A percentile compares a stretch with the other conserved stretches of the same genome.
phyloP scores from a whole-genome alignment of 176 grass and related monocot genomes.

The Oryza nivara region DNA sequence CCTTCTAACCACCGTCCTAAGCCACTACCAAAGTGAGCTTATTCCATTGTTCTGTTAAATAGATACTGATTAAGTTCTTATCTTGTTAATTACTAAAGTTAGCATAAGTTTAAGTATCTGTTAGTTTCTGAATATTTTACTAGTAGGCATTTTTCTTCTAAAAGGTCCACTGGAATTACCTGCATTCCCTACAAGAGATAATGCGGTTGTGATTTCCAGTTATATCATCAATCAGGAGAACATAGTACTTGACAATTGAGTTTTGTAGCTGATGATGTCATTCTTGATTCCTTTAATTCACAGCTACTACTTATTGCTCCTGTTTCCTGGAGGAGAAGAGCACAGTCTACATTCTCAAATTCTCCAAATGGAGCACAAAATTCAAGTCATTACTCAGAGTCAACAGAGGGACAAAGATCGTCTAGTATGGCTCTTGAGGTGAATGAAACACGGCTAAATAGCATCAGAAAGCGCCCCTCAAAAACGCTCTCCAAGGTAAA shows the following conservation, averaged over 20 bases:
- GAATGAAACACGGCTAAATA: conserved; percentile 73
- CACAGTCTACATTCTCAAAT: conserved; percentile 50
- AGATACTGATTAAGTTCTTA: not conserved
- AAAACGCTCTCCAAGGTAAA: conserved; percentile 82
- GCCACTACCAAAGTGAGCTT: conserved; percentile 22
- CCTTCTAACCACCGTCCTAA: conserved; percentile 11
- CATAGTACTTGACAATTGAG: no score
- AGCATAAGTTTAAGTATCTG: not conserved
- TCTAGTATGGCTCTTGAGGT: conserved; percentile 38
- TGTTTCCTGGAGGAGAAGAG: conserved; percentile 61
- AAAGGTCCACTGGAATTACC: not conserved
- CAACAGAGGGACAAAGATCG: conserved; percentile 43
- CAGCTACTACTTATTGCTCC: conserved; percentile 93
- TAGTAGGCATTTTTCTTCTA: not conserved
- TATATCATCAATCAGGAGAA: no score
- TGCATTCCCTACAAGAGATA: not conserved
- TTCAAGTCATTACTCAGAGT: conserved; percentile 46
- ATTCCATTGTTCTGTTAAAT: conserved; percentile 27
- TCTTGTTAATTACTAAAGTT: conserved; percentile 29
- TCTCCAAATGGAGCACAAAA: conserved; percentile 39
- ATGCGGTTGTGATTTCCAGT: no score
- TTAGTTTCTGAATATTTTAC: not conserved
- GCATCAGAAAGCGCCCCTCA: conserved; percentile 66
- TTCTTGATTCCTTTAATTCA: conserved; percentile 35
- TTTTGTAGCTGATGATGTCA: not conserved